Conservation (phyloP, 2,329 filamentous ascomycete genomes). For the Gliomastix tumulicola region DNA sequence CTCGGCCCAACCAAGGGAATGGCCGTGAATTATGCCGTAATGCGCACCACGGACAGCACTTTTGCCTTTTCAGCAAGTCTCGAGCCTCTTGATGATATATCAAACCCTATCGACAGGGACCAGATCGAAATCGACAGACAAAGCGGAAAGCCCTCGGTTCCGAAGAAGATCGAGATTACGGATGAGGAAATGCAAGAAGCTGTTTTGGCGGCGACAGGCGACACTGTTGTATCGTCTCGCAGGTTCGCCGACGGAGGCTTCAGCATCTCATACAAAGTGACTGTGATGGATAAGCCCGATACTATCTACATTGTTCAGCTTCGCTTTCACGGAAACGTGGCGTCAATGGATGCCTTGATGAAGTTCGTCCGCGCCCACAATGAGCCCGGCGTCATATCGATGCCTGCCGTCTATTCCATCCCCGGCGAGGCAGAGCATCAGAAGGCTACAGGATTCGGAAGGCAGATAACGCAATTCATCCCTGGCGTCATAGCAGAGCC, state of each 20-base stretch:
- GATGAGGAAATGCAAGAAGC: neutral
- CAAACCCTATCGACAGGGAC: neutral
- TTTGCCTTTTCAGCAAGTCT: too few relatives aligned
- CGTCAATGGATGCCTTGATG: slow-evolving; percentile 10
- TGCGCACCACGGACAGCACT: too few relatives aligned
- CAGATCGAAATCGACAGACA: neutral
- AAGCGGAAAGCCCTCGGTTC: neutral
- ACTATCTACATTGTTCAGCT: slow-evolving; percentile 8
- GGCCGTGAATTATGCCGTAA: too few relatives aligned
- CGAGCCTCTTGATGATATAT: neutral
- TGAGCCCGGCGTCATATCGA: too few relatives aligned
- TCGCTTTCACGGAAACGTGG: slow-evolving; percentile 9
- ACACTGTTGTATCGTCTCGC: neutral
- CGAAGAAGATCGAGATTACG: neutral
- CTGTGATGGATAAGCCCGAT: neutral
- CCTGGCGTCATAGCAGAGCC: neutral
- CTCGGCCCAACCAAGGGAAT: too few relatives aligned
- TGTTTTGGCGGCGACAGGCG: neutral
- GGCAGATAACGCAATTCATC: neutral
- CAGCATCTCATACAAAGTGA: neutral
- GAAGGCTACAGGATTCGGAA: neutral
- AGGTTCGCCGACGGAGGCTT: neutral
- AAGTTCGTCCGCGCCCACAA: neutral
- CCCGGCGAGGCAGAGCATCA: neutral
- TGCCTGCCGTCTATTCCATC: neutral